Base-by-base conservation (phyloP, 208 protist species). In the Porcisia hertigi region DNA sequence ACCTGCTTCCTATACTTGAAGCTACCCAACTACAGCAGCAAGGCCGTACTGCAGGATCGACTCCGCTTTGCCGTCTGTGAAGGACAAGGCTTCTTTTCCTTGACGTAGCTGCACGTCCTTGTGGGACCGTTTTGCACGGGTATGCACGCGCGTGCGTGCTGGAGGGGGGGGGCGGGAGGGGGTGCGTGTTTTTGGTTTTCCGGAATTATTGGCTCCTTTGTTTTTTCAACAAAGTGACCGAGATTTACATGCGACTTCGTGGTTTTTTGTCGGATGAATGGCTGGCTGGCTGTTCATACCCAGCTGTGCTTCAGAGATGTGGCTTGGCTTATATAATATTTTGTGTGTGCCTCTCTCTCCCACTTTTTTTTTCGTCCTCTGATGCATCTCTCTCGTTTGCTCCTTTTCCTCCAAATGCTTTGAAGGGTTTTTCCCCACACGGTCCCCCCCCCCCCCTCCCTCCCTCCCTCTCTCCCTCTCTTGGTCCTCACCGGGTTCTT, bases 1-100 rank as follows among this genome's bases (percentile, higher is more conserved):
- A 99, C 98, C 11, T 99, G 98, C 81, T 98, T 97, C 47, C 75
- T 95, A 57, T 98, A 98, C 73, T 80, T 99, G 2, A 98, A 99
- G 63, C 80, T 99, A 34, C 98, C 98, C 2, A 85, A 79, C 70
- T 99, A 99, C 81, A 86, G 87, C 62, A 90, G 66, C 54, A 86
- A 91, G 64, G 86, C 93, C 16, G 59, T 95, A 14, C 75, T 97
- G 55, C 78, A 91, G 66, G 73, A 83, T 39, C 90, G 85, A n/a
- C 81, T 98, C 62, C 81, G 77, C 16, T 74, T 75, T 6, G 92
- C 95, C 20, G 84, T 98, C 12, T 71, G 73, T n/a, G 89, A 96
- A 62, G 93, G 93, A 8, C 85, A 91, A 55, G 82, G 83, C 39
- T 80, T 79, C 60, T 98, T 98, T 69, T 72, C 86, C 11, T 64